These are phyloP conservation scores for Hymenoscyphus fraxineus DNA, from an alignment of 2,329 filamentous ascomycete species.

Conservation along the genomic window DNA sequence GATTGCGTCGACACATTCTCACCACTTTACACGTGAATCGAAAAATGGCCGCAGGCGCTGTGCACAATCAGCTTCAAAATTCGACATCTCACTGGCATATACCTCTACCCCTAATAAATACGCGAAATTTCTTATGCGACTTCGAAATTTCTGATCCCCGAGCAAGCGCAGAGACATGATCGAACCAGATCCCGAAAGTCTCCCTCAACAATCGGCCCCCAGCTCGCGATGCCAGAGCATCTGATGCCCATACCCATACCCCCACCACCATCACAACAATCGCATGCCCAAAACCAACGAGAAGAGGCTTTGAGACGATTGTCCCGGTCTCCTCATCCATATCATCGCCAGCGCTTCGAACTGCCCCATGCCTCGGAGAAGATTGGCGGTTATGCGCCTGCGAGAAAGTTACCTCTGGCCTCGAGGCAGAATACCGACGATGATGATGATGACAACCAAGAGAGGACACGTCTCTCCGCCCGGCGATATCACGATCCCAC, in stretches of 20 bases:
- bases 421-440: slow-evolving; percentile 30
- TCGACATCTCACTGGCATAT: neutral
- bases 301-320: slow-evolving; percentile 26
- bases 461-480: slow-evolving; percentile 18
- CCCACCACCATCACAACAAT: slow-evolving; percentile 17
- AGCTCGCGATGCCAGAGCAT: slow-evolving; percentile 29
- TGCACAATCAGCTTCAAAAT: slow-evolving; percentile 9
- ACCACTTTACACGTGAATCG: slow-evolving; percentile 5
- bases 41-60: slow-evolving; percentile 15
- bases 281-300: slow-evolving; percentile 24
- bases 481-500: slow-evolving; percentile 39
- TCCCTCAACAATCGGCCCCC: slow-evolving; percentile 15
- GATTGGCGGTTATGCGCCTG: slow-evolving; percentile 28
- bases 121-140: neutral
- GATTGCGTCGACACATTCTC: neutral
- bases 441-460: slow-evolving; percentile 36
- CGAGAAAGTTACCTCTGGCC: slow-evolving; percentile 25
- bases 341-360: slow-evolving; percentile 57
- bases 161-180: slow-evolving; percentile 22
- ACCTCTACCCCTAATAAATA: neutral
- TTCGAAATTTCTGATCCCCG: neutral
- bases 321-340: slow-evolving; percentile 62
- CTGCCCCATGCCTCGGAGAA: slow-evolving; percentile 49
- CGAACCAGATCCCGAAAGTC: slow-evolving; percentile 18
- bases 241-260: slow-evolving; percentile 20